Percentiles rank a stretch among this genome's conserved stretches.
Conservation (phyloP, 192 early-diverging fungal species). For the Cladochytrium replicatum region DNA sequence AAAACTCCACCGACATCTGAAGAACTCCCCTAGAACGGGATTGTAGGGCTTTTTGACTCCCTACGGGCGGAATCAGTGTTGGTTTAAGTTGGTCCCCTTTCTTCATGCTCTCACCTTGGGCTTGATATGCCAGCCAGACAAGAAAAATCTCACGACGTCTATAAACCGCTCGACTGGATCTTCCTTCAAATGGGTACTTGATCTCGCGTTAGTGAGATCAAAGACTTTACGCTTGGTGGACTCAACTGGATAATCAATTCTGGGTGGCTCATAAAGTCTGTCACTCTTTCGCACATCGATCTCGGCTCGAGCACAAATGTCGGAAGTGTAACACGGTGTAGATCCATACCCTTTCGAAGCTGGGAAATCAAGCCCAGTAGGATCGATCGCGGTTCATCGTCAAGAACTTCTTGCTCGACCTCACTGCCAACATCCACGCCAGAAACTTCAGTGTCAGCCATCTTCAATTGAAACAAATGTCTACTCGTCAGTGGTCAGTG, state of each 20-base stretch:
- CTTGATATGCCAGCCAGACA: slow-evolving; percentile 88
- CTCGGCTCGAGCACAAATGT: slow-evolving; percentile 92
- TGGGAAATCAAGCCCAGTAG: slow-evolving; percentile 81
- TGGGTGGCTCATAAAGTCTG: slow-evolving; percentile 91
- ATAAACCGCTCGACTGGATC: slow-evolving; percentile 73
- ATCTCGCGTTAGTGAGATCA: slow-evolving; percentile 3
- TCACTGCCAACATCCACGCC: slow-evolving; percentile 26
- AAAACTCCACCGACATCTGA: slow-evolving; percentile 65
- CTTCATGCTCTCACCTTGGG: slow-evolving; percentile 52
- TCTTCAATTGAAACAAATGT: no score
- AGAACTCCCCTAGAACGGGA: slow-evolving; percentile 81
- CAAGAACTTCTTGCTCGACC: slow-evolving; percentile 66
- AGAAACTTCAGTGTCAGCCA: no score
- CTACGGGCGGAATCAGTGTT: slow-evolving; percentile 24
- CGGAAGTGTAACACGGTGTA: slow-evolving; percentile 87
- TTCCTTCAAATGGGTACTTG: slow-evolving; percentile 54
- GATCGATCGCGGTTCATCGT: slow-evolving; percentile 71
- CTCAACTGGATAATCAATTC: slow-evolving; percentile 61
- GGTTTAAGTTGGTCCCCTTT: not conserved
- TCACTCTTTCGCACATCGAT: slow-evolving; percentile 87
- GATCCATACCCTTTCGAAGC: slow-evolving; percentile 79
- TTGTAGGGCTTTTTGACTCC: slow-evolving; percentile 95
- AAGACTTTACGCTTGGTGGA: not conserved
- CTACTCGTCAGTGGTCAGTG: no score
- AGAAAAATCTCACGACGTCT: slow-evolving; percentile 71